Conservation (phyloP, 73 alveolate genomes). For the Tetrahymena thermophila region DNA sequence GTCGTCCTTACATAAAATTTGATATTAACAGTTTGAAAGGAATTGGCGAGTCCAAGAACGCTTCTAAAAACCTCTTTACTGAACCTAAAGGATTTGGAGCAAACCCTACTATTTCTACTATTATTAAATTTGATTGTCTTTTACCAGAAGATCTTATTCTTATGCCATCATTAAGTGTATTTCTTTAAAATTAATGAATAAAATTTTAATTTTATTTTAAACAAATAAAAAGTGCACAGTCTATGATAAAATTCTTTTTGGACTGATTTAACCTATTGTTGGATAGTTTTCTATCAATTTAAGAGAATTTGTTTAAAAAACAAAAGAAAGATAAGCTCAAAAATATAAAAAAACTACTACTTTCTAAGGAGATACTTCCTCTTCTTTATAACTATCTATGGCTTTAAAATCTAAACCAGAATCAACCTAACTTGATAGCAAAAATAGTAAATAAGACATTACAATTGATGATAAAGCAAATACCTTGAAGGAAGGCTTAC, state of each 20-base stretch:
- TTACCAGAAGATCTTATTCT: slow-evolving; percentile 74
- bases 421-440: background rate
- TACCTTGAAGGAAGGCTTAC: background rate
- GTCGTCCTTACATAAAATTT: slow-evolving; percentile 84
- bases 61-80: slow-evolving; percentile 69
- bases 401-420: background rate
- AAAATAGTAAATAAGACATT: background rate
- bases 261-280: slow-evolving; percentile 77
- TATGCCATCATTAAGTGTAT: slow-evolving; percentile 60
- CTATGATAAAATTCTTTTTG: slow-evolving; percentile 68
- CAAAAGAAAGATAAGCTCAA: slow-evolving; percentile 16
- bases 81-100: slow-evolving; percentile 92
- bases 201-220: slow-evolving; percentile 41
- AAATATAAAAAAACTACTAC: background rate
- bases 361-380: background rate
- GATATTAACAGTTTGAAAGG: slow-evolving; percentile 67
- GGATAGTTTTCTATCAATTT: slow-evolving; percentile 81
- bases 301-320: slow-evolving; percentile 52
- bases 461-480: background rate
- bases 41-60: slow-evolving; percentile 53
- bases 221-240: slow-evolving; percentile 39
- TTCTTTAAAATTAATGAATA: slow-evolving; percentile 60
- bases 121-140: slow-evolving; percentile 70
- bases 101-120: slow-evolving; percentile 86
- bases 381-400: background rate